Base-by-base conservation (phyloP, 306 rosid species). In the Castanopsis chinensis region DNA sequence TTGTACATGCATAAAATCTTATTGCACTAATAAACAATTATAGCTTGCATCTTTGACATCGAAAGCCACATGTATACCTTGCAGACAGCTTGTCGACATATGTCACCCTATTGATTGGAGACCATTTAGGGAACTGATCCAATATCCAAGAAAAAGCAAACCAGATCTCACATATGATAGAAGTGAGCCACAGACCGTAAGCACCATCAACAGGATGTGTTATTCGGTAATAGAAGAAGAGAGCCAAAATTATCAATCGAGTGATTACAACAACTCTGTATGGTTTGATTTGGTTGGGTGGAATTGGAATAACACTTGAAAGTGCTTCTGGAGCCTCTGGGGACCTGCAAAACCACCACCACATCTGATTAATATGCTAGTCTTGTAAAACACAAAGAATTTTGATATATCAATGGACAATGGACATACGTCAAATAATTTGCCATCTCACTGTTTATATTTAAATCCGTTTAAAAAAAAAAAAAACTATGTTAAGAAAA, bases 41-140 rank as follows among this genome's bases (percentile, higher is more conserved):
- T 61, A 61, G 68, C 68, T 13, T 12, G 35, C 35, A 61, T 27
- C 35, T 61, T 61, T 12, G 68, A 61, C 69, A 27, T 61, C 37
- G 10, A 30, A 18, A 30, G 12, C 45, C 8, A 15, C 32, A 30
- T 54, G 49, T 59, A 67, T 86, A 94, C 99, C 99, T 95, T 81
- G 97, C 98, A 1, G 98, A 89, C 15, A 95, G 91, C 69, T 77
- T 80, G 81, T 91, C 98, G 54, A 73, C 76, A 64, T 68, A 91
- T 80, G 99, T 87, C 11, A 78, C 86, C 86, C 99, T 88, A 37
- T 88, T 80, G 84, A 95, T 81, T 13, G 99, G 99, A 89, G 41
- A 89, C 99, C 98, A 93, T 87, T 95, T 93, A 21, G 99, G 98
- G 88, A 95, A 95, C 89, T 95, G 99, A 90, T 95, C 98, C 75